phyloP scores from a whole-genome alignment of 306 rosid species.

The Hippophae tibetana region DNA sequence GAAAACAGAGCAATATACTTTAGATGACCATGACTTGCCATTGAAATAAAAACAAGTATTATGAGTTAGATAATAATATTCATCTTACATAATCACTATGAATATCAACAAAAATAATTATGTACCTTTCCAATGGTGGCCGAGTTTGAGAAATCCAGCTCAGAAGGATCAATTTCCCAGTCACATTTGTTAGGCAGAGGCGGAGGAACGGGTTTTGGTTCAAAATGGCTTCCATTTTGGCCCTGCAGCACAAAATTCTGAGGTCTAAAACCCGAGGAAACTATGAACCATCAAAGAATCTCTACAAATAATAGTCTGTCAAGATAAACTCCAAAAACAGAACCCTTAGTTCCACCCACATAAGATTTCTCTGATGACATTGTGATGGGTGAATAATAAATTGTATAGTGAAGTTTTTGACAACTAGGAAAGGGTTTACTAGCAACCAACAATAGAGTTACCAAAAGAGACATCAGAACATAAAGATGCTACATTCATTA shows the following conservation, averaged over 20 bases:
- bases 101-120: constrained; percentile 10
- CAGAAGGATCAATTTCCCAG: constrained; percentile 95
- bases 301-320: no score
- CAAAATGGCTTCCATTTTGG: constrained; percentile 95
- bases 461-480: no score
- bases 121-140: constrained; percentile 72
- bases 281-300: no score
- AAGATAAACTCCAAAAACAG: no score
- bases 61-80: background rate
- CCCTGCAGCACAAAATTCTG: constrained; percentile 48
- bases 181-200: constrained; percentile 95
- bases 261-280: constrained; percentile 5
- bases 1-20: background rate
- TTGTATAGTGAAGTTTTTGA: no score
- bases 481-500: no score
- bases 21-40: background rate
- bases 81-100: background rate
- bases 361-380: no score
- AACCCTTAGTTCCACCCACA: no score
- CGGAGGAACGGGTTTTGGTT: constrained; percentile 73
- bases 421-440: no score
- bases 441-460: no score
- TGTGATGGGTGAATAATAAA: no score
- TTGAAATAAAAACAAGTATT: background rate
- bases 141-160: constrained; percentile 80